Conservation (phyloP, 2,329 filamentous ascomycete genomes). For the Aspergillus sp. region DNA sequence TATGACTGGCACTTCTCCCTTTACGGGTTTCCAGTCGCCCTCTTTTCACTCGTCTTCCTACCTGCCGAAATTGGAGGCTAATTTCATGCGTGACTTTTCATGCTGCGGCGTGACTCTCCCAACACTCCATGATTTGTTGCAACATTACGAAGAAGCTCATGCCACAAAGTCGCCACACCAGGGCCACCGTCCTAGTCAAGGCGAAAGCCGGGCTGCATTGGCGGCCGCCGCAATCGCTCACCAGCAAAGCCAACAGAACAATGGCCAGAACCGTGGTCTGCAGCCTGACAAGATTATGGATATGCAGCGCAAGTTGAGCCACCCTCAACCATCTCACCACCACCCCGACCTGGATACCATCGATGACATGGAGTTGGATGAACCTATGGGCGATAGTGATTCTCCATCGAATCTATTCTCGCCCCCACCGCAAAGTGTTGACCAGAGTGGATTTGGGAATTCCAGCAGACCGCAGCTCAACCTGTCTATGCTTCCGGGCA, state of each 20-base stretch:
- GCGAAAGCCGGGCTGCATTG: constrained; percentile 46
- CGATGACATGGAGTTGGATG: constrained; percentile 96
- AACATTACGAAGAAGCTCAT: constrained; percentile 95
- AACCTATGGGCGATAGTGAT: constrained; percentile 54
- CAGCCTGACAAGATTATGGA: constrained; percentile 29
- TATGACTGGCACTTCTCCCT: constrained; percentile 95
- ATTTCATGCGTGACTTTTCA: constrained; percentile 95
- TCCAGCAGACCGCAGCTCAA: constrained; percentile 65
- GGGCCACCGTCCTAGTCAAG: constrained; percentile 44
- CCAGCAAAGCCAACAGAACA: constrained; percentile 43
- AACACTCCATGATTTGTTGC: constrained; percentile 86
- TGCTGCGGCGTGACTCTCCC: constrained; percentile 88
- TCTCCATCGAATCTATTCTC: constrained; percentile 38
- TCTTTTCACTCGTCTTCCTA: constrained; percentile 97
- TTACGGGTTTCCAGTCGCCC: constrained; percentile 71
- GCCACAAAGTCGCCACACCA: constrained; percentile 58
- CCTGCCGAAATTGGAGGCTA: constrained; percentile 89
- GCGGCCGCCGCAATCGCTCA: constrained; percentile 43
- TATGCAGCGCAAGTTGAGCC: constrained; percentile 32
- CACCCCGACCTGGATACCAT: constrained; percentile 68
- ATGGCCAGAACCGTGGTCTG: constrained; percentile 28
- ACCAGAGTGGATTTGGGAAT: constrained; percentile 55
- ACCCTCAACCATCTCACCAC: constrained; percentile 24
- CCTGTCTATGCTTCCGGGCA: constrained; percentile 66
- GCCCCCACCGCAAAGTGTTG: constrained; percentile 61